Base-by-base conservation (phyloP, 306 rosid species). In the Coriaria nepalensis region DNA sequence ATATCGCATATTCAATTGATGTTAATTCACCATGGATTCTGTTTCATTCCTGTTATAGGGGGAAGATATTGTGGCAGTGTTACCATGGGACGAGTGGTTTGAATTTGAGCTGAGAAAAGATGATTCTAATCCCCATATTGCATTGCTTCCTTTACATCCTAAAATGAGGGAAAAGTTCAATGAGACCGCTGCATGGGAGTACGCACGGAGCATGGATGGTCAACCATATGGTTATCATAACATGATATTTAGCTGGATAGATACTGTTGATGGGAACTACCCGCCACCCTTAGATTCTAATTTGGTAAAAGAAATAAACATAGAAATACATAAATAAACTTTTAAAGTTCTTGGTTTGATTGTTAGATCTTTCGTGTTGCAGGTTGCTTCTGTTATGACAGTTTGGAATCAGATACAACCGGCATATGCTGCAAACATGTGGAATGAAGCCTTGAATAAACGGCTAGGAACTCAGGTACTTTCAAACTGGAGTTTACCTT, bases 31-130 rank as follows among this genome's bases (percentile, higher is more conserved):
- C 29, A 20, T 3, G 29, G 1, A 3, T 20, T 20, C 29, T 46
- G 6, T 20, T 47, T 9, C 37, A 43, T 57, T 50, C 50, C 40
- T 57, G 53, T 64, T 67, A 32, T 62, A 92, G 98, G 98, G 95
- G 46, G 98, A 82, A 65, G 96, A 79, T 64, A 37, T 92, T 52
- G 78, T 85, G 67, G 94, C 80, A 48, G 12, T 82, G 42, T 56
- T 92, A 37, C 83, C 98, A 12, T 92, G 98, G 98, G 96, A 92
- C 7, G 83, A 85, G 45, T 92, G 98, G 98, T 92, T 96, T 96
- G 80, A 85, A 10, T 92, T 76, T 68, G 93, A 82, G 73, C 53
- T 79, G 60, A 79, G 59, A 37, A 79, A 75, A 68, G 98, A 92
- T 68, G 80, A 75, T 50, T 57, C 98, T 59, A 70, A 92, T 65